Evolutionary conservation across 768 basidiomycete genomes (phyloP).

Genomic region (Amanita molliuscula): DNA sequence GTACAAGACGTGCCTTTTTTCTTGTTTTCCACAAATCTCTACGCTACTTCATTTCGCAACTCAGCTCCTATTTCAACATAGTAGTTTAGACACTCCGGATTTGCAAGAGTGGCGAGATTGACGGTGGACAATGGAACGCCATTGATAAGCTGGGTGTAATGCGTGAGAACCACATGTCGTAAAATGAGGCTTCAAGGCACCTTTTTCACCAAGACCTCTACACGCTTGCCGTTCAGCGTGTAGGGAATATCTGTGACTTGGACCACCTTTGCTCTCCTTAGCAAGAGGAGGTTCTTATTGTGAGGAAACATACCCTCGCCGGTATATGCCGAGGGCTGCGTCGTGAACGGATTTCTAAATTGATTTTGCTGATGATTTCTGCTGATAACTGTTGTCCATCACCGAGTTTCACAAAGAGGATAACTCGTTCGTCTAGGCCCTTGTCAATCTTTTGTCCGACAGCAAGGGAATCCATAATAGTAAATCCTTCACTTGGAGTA

Average conservation of each 20-base stretch:
- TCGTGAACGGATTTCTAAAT: conserved; percentile 45
- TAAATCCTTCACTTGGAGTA: conserved; percentile 23
- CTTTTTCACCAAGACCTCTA: conserved; percentile 74
- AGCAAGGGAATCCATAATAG: conserved; percentile 52
- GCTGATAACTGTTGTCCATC: conserved; percentile 37
- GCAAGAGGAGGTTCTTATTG: conserved; percentile 2
- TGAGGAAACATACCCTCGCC: conserved; percentile 37
- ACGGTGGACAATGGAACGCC: conserved; percentile 59
- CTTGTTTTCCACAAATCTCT: neutral
- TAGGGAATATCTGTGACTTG: conserved; percentile 66
- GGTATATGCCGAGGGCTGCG: conserved; percentile 74
- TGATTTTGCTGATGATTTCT: conserved; percentile 46
- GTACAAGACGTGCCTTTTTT: neutral
- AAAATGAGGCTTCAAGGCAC: conserved; percentile 18
- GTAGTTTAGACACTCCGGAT: conserved; percentile 59
- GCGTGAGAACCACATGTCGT: conserved; percentile 7
- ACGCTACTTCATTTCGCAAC: conserved; percentile 27
- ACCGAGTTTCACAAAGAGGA: conserved; percentile 62
- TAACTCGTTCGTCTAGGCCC: conserved; percentile 65
- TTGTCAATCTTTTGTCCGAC: conserved; percentile 59
- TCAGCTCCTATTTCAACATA: conserved; percentile 50
- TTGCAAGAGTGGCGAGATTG: conserved; percentile 62
- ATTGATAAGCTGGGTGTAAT: conserved; percentile 55
- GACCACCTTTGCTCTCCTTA: conserved; percentile 37
- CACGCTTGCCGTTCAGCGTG: conserved; percentile 73